Conservation (phyloP, 169 alveolate species). For the Toxoplasma gondii region DNA sequence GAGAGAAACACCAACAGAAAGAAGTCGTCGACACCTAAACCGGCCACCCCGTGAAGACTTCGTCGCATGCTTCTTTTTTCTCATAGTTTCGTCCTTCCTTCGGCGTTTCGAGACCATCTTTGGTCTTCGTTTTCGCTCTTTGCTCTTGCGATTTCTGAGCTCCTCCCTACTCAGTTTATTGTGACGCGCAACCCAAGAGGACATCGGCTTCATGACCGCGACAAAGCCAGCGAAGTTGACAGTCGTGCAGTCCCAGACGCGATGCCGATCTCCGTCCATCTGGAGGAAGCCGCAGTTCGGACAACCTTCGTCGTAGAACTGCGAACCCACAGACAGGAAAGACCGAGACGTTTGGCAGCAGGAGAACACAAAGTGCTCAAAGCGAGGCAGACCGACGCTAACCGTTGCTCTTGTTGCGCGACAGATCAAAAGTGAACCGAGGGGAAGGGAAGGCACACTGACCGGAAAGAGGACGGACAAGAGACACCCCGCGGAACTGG, state of each 20-base stretch:
- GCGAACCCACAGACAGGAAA: constrained; percentile 12
- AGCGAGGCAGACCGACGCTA: background rate
- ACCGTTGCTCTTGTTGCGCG: background rate
- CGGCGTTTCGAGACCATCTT: no score
- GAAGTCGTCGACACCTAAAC: no score
- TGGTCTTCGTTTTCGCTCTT: no score
- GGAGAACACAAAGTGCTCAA: background rate
- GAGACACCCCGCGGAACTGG: no score
- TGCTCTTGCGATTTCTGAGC: no score
- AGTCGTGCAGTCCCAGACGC: constrained; percentile 87
- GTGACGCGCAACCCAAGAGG: constrained; percentile 91
- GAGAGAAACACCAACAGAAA: no score
- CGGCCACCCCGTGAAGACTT: no score
- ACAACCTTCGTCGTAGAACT: constrained; percentile 90
- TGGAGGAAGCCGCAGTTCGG: constrained; percentile 86
- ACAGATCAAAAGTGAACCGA: no score
- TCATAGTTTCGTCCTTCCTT: no score
- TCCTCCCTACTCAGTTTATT: constrained; percentile 76
- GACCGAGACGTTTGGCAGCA: background rate
- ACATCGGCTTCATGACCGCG: constrained; percentile 84
- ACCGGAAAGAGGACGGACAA: no score
- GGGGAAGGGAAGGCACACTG: no score
- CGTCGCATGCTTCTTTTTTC: no score
- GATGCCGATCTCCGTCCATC: constrained; percentile 88
- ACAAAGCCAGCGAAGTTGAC: constrained; percentile 84